Percentiles rank a stretch among this genome's conserved stretches.
Evolutionary conservation across 139 green algal species (phyloP).

Genomic region (Marvania coccoides): DNA sequence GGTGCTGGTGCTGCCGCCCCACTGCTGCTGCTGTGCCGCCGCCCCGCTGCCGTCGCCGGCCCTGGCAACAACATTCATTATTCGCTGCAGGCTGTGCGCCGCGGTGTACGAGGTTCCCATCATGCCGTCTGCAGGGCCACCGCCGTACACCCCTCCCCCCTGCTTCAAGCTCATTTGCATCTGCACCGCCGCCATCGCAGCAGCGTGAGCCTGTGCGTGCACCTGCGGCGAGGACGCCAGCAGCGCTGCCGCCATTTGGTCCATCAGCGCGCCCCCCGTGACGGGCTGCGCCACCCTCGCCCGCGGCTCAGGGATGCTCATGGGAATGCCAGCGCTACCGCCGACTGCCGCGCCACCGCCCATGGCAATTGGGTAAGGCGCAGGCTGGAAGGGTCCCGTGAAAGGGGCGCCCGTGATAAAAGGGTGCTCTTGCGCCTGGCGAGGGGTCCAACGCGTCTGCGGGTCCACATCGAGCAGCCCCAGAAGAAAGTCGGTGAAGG

Average conservation of each 20-base stretch:
- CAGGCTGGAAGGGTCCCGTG: slow-evolving; percentile 61
- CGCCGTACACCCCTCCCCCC: no score
- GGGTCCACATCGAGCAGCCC: slow-evolving; percentile 70
- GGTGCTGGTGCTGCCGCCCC: no score
- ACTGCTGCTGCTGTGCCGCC: background rate
- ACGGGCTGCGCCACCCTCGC: background rate
- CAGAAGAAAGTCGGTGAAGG: slow-evolving; percentile 77
- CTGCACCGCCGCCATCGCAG: slow-evolving; percentile 31
- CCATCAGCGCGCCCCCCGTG: background rate
- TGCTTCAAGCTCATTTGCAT: slow-evolving; percentile 10
- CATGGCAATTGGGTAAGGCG: slow-evolving; percentile 19
- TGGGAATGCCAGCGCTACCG: background rate
- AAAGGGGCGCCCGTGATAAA: slow-evolving; percentile 81
- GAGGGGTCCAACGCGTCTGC: slow-evolving; percentile 41
- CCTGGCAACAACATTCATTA: background rate
- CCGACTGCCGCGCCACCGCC: background rate
- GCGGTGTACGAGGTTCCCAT: slow-evolving; percentile 1
- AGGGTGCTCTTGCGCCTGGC: slow-evolving; percentile 77
- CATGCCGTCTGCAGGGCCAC: background rate
- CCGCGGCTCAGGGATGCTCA: background rate
- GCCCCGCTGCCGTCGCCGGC: background rate
- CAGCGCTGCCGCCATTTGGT: slow-evolving; percentile 1
- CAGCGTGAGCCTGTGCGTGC: slow-evolving; percentile 27
- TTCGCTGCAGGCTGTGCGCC: slow-evolving; percentile 17
- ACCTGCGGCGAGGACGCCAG: slow-evolving; percentile 12